phyloP scores from a whole-genome alignment of 495 filamentous ascomycete genomes.

The Talaromyces adpressus region DNA sequence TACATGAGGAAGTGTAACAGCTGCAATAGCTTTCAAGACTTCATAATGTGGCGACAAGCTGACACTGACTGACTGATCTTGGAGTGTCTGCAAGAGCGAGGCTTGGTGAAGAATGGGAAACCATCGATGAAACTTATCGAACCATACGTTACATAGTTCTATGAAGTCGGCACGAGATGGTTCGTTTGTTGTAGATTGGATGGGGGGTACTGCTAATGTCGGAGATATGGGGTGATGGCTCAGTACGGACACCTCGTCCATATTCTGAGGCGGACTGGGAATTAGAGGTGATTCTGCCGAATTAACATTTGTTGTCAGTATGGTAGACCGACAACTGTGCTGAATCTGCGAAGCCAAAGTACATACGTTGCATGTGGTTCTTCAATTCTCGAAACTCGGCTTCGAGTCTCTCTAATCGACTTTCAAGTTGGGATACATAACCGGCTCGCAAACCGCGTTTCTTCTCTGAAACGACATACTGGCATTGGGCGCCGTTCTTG shows the following conservation, averaged over 20 bases:
- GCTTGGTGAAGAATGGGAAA: constrained; percentile 27
- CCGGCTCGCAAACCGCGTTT: constrained; percentile 14
- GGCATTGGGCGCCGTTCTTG: constrained; percentile 12
- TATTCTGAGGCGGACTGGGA: no score
- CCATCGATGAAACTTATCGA: constrained; percentile 25
- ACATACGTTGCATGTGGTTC: constrained; percentile 6
- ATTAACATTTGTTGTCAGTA: no score
- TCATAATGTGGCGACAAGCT: no score
- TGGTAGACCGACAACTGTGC: no score
- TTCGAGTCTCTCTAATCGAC: constrained; percentile 12
- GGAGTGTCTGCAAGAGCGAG: constrained; percentile 15
- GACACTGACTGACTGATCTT: constrained; percentile 7
- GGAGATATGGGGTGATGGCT: no score
- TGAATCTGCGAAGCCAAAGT: constrained; percentile 13
- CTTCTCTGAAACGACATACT: constrained; percentile 12
- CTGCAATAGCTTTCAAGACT: no score
- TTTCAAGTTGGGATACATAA: no score
- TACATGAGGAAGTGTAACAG: no score
- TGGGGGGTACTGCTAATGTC: background rate
- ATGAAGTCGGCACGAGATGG: background rate
- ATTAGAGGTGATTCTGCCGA: no score
- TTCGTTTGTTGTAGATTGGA: background rate
- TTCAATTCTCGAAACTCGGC: constrained; percentile 14
- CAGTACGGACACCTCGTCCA: no score
- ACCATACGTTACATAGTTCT: constrained; percentile 23